These are phyloP conservation scores for Colletotrichum spinosum DNA, from an alignment of 2,329 filamentous ascomycete species.

Conservation along the genomic window DNA sequence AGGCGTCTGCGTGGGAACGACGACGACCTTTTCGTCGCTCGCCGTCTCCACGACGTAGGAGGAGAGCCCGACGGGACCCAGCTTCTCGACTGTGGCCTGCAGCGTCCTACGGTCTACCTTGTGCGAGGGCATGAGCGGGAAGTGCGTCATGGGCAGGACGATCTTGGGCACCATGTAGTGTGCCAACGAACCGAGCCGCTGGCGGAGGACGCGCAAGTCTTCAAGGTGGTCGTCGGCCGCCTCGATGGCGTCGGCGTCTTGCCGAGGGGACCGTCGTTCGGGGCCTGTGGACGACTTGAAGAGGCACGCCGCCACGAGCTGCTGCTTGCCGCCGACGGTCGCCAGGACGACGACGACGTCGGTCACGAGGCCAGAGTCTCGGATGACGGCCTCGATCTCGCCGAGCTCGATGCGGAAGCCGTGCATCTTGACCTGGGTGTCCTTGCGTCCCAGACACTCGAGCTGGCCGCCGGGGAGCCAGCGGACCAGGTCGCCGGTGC, in stretches of 20 bases:
- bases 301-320: slow-evolving; percentile 5
- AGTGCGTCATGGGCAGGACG: slow-evolving; percentile 39
- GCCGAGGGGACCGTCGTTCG: background rate
- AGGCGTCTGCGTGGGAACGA: slow-evolving; percentile 1
- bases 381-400: slow-evolving; percentile 39
- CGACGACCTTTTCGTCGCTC: background rate
- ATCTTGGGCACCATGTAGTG: slow-evolving; percentile 45
- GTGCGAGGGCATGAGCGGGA: slow-evolving; percentile 42
- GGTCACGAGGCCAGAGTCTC: slow-evolving; percentile 15
- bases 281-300: background rate
- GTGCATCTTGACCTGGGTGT: slow-evolving; percentile 40
- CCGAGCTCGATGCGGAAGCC: slow-evolving; percentile 40
- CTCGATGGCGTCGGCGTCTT: background rate
- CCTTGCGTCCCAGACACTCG: slow-evolving; percentile 39
- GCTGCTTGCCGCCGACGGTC: background rate
- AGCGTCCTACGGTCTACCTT: slow-evolving; percentile 44
- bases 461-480: slow-evolving; percentile 37
- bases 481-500: slow-evolving; percentile 38
- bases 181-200: slow-evolving; percentile 36
- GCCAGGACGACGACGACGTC: background rate
- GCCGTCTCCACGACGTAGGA: background rate
- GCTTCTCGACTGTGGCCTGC: background rate
- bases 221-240: background rate
- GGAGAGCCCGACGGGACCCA: background rate
- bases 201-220: slow-evolving; percentile 11